A percentile compares a stretch with the other conserved stretches of the same genome.
Conservation (phyloP, 2,329 filamentous ascomycete genomes). For the Aspergillus jensenii region DNA sequence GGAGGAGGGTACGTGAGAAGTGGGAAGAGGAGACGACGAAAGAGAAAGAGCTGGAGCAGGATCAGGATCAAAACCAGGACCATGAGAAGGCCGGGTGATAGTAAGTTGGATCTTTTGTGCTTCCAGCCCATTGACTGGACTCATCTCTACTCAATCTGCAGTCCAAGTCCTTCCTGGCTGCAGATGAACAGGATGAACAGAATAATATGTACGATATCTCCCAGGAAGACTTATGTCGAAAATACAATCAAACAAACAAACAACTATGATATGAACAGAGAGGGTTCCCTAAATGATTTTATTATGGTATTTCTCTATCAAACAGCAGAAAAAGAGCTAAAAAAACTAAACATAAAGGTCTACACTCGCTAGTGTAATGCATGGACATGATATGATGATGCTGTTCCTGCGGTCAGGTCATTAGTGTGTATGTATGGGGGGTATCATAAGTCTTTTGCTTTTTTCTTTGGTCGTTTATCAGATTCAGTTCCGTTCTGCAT, state of each 20-base stretch:
- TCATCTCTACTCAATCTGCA: neutral
- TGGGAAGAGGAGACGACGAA: conserved; percentile 32
- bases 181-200: neutral
- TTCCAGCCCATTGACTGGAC: conserved; percentile 13
- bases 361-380: conserved; percentile 16
- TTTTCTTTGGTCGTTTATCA: neutral
- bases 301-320: conserved; percentile 10
- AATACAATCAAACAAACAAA: neutral
- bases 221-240: neutral
- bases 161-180: neutral
- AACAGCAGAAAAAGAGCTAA: conserved; percentile 5
- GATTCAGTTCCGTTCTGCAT: neutral
- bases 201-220: conserved; percentile 3
- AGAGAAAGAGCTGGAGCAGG: conserved; percentile 8
- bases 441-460: conserved; percentile 1
- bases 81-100: neutral
- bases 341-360: conserved; percentile 6
- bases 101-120: conserved; percentile 5
- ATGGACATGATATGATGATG: conserved; percentile 8
- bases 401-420: conserved; percentile 14
- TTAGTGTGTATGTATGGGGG: conserved; percentile 1
- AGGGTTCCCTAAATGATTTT: neutral
- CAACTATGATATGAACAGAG: neutral
- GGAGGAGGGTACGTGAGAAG: conserved; percentile 41
- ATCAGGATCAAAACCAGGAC: conserved; percentile 10